Evolutionary conservation across 2,329 filamentous ascomycete genomes (phyloP), one percentile per base, ranked within the genome.

Genomic region (Fusarium devonianum): DNA sequence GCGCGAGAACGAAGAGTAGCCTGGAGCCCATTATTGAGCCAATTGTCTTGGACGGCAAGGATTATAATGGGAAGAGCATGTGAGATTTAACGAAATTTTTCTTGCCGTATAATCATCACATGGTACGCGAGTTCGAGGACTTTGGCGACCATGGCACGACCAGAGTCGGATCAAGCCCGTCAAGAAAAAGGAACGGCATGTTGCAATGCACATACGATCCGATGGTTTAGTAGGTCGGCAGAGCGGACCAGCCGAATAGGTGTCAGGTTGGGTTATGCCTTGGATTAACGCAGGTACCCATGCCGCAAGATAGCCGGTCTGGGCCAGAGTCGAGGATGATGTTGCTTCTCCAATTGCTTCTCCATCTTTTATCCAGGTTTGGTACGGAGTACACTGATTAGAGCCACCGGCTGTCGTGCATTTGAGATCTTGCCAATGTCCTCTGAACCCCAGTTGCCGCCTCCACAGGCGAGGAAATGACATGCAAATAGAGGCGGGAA

Each of bases 201-300:
- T 30, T 23, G 40, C 33, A 35, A 26, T 32, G 34, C 35, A 34
- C 29, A 11, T n/a, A 30, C 28, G 16, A 9, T 11, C 7, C 28
- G 16, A 5, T 14, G 29, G n/a, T 30, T 19, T 13, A 39, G 40
- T n/a, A n/a, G n/a, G n/a, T 29, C 19, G 26, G 21, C 12, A 25
- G 35, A 44, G 38, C 38, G 45, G 46, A 44, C 51, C 37, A 53
- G 22, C 34, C 37, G 35, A 30, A 41, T 21, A 34, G 40, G 25
- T 25, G 43, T 21, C 41, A 26, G 26, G 26, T 21, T 21, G 34
- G 25, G 32, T 23, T 42, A 42, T 35, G 29, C 40, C 17, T 30
- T 23, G 46, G 42, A 35, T 43, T 58, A 48, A 58, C 40, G 55
- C 55, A 58, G 55, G 55, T 58, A 58, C 55, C 37, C 23, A 26